phyloP scores from a whole-genome alignment of 106 monocot genomes.

The Hemerocallis citrina region DNA sequence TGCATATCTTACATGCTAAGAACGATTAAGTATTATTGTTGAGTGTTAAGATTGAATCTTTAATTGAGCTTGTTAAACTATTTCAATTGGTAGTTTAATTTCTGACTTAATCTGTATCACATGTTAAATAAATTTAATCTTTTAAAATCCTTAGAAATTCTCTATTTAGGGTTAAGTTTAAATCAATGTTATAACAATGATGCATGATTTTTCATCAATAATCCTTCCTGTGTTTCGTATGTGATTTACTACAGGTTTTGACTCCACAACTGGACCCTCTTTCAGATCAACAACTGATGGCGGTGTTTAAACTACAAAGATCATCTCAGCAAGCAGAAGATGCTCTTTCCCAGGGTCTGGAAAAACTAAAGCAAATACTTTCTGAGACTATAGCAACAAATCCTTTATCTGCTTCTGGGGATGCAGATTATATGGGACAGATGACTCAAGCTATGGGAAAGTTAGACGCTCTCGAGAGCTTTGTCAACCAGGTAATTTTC shows the following conservation, averaged over 20 bases:
- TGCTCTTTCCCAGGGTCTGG: constrained; percentile 78
- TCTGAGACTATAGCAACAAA: constrained; percentile 44
- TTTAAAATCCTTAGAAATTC: no score
- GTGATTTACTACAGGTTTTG: constrained; percentile 43
- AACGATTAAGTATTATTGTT: no score
- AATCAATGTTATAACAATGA: no score
- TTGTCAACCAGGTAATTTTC: constrained; percentile 64
- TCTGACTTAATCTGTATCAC: no score
- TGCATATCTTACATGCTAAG: no score
- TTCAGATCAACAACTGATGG: constrained; percentile 52
- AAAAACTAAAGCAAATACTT: constrained; percentile 73
- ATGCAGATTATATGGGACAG: constrained; percentile 57
- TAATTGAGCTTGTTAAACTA: no score
- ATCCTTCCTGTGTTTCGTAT: no score
- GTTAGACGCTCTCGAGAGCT: constrained; percentile 50
- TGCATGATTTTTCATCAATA: no score
- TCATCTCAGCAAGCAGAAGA: constrained; percentile 84
- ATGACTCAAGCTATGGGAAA: constrained; percentile 62
- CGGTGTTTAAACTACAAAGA: constrained; percentile 42
- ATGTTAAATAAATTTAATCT: no score
- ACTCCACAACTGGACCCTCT: constrained; percentile 57
- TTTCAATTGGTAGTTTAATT: no score
- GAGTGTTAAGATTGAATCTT: no score
- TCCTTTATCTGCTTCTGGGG: constrained; percentile 28
- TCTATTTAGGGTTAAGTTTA: no score